phyloP scores from a whole-genome alignment of 2,329 filamentous ascomycete genomes.

The Ophiostoma novo-ulmi region DNA sequence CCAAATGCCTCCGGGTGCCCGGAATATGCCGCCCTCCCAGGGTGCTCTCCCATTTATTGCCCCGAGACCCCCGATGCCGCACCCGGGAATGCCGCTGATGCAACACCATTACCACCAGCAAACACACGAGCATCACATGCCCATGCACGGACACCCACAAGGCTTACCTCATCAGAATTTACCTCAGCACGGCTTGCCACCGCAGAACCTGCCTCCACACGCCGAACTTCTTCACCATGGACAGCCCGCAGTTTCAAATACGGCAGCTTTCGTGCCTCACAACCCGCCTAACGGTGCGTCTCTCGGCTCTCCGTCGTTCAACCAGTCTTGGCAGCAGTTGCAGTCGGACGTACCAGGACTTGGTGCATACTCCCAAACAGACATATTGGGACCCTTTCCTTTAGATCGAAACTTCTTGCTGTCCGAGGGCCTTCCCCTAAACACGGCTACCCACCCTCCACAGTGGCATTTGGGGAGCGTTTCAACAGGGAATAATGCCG shows the following conservation, averaged over 20 bases:
- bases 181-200: background rate
- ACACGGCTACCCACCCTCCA: background rate
- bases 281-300: background rate
- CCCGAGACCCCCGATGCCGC: conserved; percentile 43
- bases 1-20: conserved; percentile 39
- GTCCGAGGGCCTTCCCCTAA: background rate
- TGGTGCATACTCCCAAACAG: background rate
- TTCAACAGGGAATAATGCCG: background rate
- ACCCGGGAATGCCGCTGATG: background rate
- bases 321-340: background rate
- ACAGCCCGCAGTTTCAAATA: background rate
- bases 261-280: background rate
- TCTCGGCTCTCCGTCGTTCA: background rate
- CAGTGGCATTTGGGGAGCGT: background rate
- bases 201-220: background rate
- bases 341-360: background rate
- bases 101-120: conserved; percentile 15
- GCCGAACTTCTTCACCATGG: conserved; percentile 6
- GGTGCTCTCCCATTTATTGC: conserved; percentile 45
- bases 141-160: background rate
- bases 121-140: conserved; percentile 15
- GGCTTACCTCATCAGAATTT: background rate
- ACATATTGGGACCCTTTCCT: background rate
- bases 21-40: conserved; percentile 37
- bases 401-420: background rate